A percentile compares a stretch with the other conserved stretches of the same genome.
phyloP scores from a whole-genome alignment of 345 rosid species.

The Zanthoxylum bungeanum region DNA sequence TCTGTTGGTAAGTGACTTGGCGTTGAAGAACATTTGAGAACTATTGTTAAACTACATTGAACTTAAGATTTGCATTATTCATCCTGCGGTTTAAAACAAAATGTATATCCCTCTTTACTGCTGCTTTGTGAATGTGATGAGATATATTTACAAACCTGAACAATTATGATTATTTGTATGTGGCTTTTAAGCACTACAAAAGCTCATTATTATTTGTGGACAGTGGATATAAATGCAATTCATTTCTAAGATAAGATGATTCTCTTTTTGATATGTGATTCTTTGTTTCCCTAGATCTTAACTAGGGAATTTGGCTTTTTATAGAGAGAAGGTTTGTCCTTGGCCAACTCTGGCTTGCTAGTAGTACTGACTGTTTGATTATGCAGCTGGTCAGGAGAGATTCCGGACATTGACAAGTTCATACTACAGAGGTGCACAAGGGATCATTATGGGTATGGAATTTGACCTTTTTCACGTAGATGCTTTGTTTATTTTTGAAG shows the following conservation, averaged over 20 bases:
- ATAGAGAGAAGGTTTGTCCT: neutral
- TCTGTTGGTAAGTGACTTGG: too few species aligned
- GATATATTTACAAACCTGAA: neutral
- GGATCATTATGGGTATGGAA: conserved; percentile 39
- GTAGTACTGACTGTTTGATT: conserved; percentile 6
- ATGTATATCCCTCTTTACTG: neutral
- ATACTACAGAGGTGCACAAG: conserved; percentile 53
- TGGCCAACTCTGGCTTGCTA: neutral
- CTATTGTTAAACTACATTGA: neutral
- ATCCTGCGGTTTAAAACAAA: neutral
- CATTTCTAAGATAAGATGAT: neutral
- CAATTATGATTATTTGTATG: neutral
- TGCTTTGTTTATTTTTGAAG: neutral
- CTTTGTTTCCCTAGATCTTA: neutral
- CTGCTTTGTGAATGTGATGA: neutral
- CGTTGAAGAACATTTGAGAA: neutral
- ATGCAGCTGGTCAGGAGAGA: conserved; percentile 57
- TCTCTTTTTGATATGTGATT: neutral
- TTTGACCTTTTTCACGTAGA: neutral
- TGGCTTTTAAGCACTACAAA: neutral
- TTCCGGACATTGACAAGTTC: conserved; percentile 54
- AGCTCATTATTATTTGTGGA: neutral
- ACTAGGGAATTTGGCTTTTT: neutral
- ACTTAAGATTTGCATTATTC: neutral
- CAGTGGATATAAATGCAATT: neutral